phyloP scores from a whole-genome alignment of 164 flowering plant genomes.

The Euptelea pleiosperma region DNA sequence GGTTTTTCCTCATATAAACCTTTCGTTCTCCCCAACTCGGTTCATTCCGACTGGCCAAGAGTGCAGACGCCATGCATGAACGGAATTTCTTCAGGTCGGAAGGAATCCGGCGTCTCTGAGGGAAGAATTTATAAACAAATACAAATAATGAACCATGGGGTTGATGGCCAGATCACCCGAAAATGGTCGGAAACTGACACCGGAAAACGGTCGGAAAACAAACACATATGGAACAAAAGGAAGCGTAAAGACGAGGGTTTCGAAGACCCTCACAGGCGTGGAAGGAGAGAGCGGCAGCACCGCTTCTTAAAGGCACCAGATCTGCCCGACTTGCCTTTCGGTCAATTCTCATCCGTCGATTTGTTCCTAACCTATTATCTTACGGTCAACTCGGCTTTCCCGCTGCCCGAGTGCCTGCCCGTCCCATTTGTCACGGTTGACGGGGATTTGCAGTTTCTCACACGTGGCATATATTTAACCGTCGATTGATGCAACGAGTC shows the following conservation, averaged over 20 bases:
- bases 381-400: slow-evolving; percentile 3
- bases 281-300: slow-evolving; percentile 15
- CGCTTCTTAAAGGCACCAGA: slow-evolving; percentile 32
- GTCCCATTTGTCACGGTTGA: too few relatives aligned
- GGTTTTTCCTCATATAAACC: slow-evolving; percentile 41
- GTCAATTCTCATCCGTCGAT: slow-evolving; percentile 8
- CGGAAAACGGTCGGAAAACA: not conserved
- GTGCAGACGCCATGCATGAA: slow-evolving; percentile 38
- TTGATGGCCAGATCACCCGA: not conserved
- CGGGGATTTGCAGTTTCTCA: too few relatives aligned
- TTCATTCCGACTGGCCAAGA: slow-evolving; percentile 32
- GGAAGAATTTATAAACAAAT: not conserved
- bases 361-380: not conserved
- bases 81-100: not conserved
- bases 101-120: slow-evolving; percentile 12
- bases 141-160: not conserved
- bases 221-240: not conserved
- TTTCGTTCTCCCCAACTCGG: slow-evolving; percentile 34
- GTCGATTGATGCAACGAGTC: too few relatives aligned
- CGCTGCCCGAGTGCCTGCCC: slow-evolving; percentile 5
- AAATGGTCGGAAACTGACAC: not conserved
- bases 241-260: slow-evolving; percentile 21
- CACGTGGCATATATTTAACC: too few relatives aligned
- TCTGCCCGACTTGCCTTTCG: slow-evolving; percentile 23
- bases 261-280: slow-evolving; percentile 21